These are phyloP conservation scores for Ogataea nitratoaversa DNA, from an alignment of 805 yeast genomes.

Conservation along the genomic window DNA sequence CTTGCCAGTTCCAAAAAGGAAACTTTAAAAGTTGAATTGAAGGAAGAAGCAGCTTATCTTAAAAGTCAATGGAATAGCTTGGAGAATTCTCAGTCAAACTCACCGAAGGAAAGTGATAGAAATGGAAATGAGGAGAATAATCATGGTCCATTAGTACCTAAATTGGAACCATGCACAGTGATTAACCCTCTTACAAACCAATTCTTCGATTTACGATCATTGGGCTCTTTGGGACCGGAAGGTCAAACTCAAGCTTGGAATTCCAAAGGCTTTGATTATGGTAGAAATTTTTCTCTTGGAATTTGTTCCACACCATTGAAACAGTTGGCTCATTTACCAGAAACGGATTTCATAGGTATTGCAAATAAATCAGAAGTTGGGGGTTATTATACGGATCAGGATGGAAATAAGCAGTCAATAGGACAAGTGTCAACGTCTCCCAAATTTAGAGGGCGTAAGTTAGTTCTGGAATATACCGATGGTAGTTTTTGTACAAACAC, in stretches of 20 bases:
- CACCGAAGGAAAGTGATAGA: not conserved
- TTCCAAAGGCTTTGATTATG: conserved; percentile 67
- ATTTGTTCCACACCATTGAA: conserved; percentile 57
- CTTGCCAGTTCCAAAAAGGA: too few species aligned
- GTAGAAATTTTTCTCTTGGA: conserved; percentile 70
- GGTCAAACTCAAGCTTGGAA: conserved; percentile 49
- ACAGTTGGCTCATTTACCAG: conserved; percentile 17
- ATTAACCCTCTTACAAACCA: conserved; percentile 40
- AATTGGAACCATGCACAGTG: conserved; percentile 38
- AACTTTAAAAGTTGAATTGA: conserved; percentile 6
- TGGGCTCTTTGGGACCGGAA: conserved; percentile 30
- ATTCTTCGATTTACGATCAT: conserved; percentile 41
- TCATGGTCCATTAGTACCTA: conserved; percentile 8
- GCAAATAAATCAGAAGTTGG: conserved; percentile 45
- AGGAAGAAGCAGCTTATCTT: conserved; percentile 14
- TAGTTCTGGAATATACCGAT: conserved; percentile 63
- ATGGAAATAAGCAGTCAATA: conserved; percentile 45
- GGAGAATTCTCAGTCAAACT: not conserved
- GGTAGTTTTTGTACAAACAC: conserved; percentile 55
- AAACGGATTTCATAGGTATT: conserved; percentile 31
- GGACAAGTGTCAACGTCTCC: conserved; percentile 64
- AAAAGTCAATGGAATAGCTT: conserved; percentile 8
- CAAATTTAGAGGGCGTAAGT: conserved; percentile 63
- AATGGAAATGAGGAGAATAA: conserved; percentile 10
- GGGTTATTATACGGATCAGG: conserved; percentile 48